phyloP scores from a whole-genome alignment of 768 basidiomycete species.

The Lactarius sanguifluus region DNA sequence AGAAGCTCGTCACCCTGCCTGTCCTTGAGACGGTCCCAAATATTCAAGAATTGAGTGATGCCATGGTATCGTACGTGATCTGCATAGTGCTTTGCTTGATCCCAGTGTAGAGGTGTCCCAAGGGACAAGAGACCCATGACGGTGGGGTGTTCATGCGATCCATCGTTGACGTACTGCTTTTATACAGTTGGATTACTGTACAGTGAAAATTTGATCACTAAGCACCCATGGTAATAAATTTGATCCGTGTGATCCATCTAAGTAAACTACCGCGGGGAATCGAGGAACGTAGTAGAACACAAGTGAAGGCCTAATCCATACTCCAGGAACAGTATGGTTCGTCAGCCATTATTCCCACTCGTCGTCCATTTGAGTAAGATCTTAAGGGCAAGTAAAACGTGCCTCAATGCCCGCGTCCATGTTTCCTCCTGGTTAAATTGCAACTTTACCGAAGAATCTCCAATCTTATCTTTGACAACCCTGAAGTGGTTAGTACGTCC shows the following conservation, averaged over 20 bases:
- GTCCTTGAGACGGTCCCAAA: conserved; percentile 91
- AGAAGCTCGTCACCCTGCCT: conserved; percentile 87
- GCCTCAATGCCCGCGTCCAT: conserved; percentile 92
- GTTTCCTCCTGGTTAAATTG: conserved; percentile 95
- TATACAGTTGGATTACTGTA: conserved; percentile 1
- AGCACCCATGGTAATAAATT: neutral
- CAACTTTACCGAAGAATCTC: conserved; percentile 89
- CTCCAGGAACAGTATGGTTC: neutral
- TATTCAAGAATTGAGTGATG: conserved; percentile 91
- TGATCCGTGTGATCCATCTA: neutral
- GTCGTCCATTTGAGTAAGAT: conserved; percentile 87
- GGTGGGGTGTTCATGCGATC: neutral
- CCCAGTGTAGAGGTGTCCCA: conserved; percentile 92
- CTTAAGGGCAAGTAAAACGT: conserved; percentile 87
- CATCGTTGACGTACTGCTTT: neutral
- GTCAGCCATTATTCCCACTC: conserved; percentile 66
- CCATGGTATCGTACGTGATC: conserved; percentile 91
- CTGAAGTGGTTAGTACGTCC: conserved; percentile 35
- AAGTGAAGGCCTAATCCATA: too few species aligned
- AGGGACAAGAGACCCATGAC: conserved; percentile 90
- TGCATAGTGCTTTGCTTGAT: conserved; percentile 81
- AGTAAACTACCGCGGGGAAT: neutral
- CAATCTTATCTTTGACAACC: conserved; percentile 91
- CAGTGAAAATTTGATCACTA: conserved; percentile 13
- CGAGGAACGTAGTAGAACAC: too few species aligned